Evolutionary conservation across 129 eudicot genomes (phyloP), one percentile per base, ranked within the genome.

Genomic region (Pulicaria dysenterica): DNA sequence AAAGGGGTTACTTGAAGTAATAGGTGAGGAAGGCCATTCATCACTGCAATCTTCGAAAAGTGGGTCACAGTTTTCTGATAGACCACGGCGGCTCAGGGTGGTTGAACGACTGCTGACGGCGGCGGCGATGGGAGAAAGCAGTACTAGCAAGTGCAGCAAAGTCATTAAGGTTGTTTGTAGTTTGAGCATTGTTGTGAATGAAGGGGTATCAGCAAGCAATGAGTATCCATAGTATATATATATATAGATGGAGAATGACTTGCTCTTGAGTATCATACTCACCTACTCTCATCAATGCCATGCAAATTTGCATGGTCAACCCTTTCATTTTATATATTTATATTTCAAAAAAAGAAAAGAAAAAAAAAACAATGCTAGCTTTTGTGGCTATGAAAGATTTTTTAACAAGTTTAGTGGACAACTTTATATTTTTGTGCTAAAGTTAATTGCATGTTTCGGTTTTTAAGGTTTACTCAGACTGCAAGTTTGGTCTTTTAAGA

Each of bases 11-110:
- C 7, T 42, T 62, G 80, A 72, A 9, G 80, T 64, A 16, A 49
- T 31, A 4, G 75, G 79, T 16, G 82, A 17, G 43, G 81, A 87
- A 56, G 95, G 90, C 90, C 90, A 88, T 71, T 85, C 83, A 14
- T 86, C 79, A 13, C n/a, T n/a, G 42, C 95, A 88, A 14, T 11
- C 50, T 36, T 73, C 85, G 6, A 83, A 85, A 13, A 85, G 41
- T 1, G 88, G 90, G 64, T 77, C 84, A 65, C 94, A 87, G 24
- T 57, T 24, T 14, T 79, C 63, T 39, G 71, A 24, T 49, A 39
- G 12, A 58, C 54, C 44, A 16, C 75, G 80, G 17, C 60, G 69
- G 75, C 12, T 44, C 0, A 58, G 46, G 74, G 80, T 16, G 68
- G 75, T 7, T 5, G 69, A 69, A 47, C 62, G 74, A 60, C 36